Evolutionary conservation across 2,329 filamentous ascomycete genomes (phyloP).

Genomic region (Zymoseptoria passerinii): DNA sequence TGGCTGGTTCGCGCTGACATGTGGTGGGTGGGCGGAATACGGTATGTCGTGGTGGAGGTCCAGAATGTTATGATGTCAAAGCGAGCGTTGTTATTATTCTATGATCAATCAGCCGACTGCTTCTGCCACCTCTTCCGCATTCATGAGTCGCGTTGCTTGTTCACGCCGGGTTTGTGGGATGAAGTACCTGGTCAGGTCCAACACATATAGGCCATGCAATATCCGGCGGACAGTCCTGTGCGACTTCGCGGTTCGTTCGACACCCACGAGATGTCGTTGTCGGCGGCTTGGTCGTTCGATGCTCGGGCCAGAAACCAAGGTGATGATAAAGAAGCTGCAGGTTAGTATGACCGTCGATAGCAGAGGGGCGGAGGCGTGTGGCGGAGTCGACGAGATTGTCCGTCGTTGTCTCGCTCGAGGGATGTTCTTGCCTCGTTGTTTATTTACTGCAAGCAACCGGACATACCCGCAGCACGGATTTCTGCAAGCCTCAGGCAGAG

Average conservation of each 20-base stretch:
- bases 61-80: background rate
- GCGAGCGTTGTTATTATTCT: background rate
- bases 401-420: background rate
- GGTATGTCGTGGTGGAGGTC: constrained; percentile 14
- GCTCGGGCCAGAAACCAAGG: background rate
- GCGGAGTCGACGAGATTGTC: background rate
- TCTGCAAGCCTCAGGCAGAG: background rate
- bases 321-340: background rate
- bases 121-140: background rate
- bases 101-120: background rate
- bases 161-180: background rate
- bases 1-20: constrained; percentile 25
- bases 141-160: background rate
- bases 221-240: background rate
- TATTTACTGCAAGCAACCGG: background rate
- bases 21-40: constrained; percentile 10
- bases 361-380: background rate
- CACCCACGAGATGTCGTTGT: background rate
- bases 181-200: constrained; percentile 1
- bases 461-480: background rate
- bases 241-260: background rate
- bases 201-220: background rate
- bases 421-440: background rate
- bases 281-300: background rate
- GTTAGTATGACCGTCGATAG: background rate